Conservation (phyloP, 176 grass and related monocot genomes). For the Musa troglodytarum region DNA sequence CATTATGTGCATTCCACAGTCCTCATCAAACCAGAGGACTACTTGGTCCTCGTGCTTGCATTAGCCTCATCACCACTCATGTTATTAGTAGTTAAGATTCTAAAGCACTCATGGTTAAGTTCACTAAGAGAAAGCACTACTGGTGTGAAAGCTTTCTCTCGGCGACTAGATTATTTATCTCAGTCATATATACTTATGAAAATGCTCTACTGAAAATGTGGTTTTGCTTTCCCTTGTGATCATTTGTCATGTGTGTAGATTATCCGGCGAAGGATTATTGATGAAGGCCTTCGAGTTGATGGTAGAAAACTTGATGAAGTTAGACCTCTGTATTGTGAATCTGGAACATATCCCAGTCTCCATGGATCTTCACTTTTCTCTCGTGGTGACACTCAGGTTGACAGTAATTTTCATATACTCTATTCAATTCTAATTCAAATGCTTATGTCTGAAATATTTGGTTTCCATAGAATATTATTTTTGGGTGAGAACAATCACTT, state of each 20-base stretch:
- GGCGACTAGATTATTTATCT: background rate
- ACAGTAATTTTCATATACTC: background rate
- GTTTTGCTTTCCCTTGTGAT: background rate
- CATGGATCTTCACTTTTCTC: conserved; percentile 97
- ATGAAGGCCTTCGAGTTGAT: conserved; percentile 84
- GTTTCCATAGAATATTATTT: background rate
- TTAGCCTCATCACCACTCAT: no score
- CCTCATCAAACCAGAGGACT: no score
- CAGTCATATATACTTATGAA: background rate
- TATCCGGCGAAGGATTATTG: conserved; percentile 89
- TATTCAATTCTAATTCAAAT: background rate
- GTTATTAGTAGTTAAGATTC: no score
- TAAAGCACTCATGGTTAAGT: no score
- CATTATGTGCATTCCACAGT: no score
- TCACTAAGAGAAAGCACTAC: no score
- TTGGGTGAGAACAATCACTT: background rate
- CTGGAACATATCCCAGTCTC: conserved; percentile 52
- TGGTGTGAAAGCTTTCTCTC: no score
- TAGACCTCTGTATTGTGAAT: conserved; percentile 84
- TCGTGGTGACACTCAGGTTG: conserved; percentile 82
- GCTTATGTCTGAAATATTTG: background rate
- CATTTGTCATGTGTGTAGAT: conserved; percentile 40
- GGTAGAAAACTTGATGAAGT: conserved; percentile 96
- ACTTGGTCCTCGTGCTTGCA: no score
- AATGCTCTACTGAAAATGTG: background rate